A percentile compares a stretch with the other conserved stretches of the same genome.
Conservation (phyloP, 2,329 filamentous ascomycete species). For the Aureobasidium uvarum region DNA sequence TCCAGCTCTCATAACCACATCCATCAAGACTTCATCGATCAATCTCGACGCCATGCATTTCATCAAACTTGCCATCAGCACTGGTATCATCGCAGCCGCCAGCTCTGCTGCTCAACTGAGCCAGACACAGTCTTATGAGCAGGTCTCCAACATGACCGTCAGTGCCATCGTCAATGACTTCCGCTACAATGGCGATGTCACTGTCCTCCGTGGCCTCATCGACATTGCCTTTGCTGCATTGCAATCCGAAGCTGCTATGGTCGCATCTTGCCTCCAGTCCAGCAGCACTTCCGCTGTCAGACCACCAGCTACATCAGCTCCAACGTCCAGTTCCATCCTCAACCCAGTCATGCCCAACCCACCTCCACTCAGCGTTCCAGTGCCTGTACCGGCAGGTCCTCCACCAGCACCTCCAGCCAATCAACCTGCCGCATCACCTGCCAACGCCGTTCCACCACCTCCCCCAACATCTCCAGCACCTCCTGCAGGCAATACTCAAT, state of each 20-base stretch:
- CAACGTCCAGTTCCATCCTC: constrained; percentile 10
- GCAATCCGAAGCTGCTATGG: constrained; percentile 21
- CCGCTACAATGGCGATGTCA: constrained; percentile 21
- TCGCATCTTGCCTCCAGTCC: constrained; percentile 12
- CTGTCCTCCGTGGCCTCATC: constrained; percentile 24
- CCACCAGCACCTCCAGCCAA: not conserved
- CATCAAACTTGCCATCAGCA: constrained; percentile 15
- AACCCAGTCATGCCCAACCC: constrained; percentile 18
- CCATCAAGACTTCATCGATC: constrained; percentile 22
- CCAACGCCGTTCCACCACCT: not conserved
- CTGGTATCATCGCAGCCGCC: constrained; percentile 5
- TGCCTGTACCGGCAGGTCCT: constrained; percentile 6
- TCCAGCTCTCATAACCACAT: constrained; percentile 13
- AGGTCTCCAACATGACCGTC: constrained; percentile 20
- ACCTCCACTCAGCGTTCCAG: constrained; percentile 13
- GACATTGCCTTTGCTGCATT: constrained; percentile 24
- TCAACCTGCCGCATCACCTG: not conserved
- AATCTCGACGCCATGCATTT: constrained; percentile 19
- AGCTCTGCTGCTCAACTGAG: constrained; percentile 2
- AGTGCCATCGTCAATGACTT: constrained; percentile 26
- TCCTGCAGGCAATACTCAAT: not conserved
- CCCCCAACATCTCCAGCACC: not conserved
- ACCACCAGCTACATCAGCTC: constrained; percentile 2
- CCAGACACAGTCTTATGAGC: constrained; percentile 22
- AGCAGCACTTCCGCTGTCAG: not conserved